Evolutionary conservation across 495 filamentous ascomycete genomes (phyloP).

Genomic region (Penicillium herquei): DNA sequence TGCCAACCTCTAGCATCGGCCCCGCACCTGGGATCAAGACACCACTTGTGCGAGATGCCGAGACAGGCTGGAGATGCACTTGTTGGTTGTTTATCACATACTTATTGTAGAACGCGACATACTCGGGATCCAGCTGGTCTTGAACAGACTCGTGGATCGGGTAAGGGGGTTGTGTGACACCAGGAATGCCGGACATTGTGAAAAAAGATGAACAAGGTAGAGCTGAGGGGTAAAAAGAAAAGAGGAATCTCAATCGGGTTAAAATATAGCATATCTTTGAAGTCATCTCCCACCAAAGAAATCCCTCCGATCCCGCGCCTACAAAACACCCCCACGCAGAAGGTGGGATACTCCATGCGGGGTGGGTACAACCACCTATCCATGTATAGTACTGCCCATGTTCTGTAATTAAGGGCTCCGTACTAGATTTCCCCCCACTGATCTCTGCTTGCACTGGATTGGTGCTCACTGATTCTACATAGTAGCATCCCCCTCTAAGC

Average conservation of each 20-base stretch:
- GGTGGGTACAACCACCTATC: neutral
- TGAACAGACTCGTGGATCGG: conserved; percentile 53
- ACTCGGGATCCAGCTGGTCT: conserved; percentile 48
- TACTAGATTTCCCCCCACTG: too few species aligned
- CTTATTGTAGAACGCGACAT: conserved; percentile 54
- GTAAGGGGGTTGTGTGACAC: conserved; percentile 47
- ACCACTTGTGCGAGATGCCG: conserved; percentile 50
- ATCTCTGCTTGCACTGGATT: too few species aligned
- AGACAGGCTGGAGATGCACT: conserved; percentile 53
- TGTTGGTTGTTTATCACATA: conserved; percentile 50
- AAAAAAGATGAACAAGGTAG: neutral
- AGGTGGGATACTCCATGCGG: neutral
- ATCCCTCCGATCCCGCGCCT: neutral
- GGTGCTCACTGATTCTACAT: too few species aligned
- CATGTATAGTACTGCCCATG: neutral
- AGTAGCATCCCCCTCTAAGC: too few species aligned
- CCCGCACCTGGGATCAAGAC: conserved; percentile 55
- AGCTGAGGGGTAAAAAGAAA: neutral
- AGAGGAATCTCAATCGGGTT: neutral
- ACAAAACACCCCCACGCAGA: neutral
- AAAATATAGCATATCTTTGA: neutral
- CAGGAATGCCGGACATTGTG: conserved; percentile 28
- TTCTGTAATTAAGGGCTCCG: too few species aligned
- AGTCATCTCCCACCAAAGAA: neutral
- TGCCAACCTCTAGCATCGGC: conserved; percentile 48